A percentile compares a stretch with the other conserved stretches of the same genome.
These are phyloP conservation scores for Ocimum tenuiflorum DNA, from an alignment of 257 asterid genomes.

Conservation along the genomic window DNA sequence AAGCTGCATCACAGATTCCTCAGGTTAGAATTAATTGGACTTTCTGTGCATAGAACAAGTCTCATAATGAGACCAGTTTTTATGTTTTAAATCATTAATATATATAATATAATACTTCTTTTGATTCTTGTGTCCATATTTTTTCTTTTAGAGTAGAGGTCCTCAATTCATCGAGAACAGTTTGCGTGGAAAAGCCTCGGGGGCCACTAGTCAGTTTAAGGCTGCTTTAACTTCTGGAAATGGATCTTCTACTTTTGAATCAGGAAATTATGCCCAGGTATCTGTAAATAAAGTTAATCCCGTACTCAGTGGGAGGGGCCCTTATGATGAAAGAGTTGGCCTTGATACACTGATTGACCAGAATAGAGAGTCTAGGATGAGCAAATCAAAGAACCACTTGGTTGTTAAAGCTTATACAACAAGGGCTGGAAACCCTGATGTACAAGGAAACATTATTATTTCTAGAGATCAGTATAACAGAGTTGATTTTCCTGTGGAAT, in stretches of 20 bases:
- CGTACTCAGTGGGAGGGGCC: constrained; percentile 28
- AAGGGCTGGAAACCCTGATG: constrained; percentile 66
- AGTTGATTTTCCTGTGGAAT: constrained; percentile 51
- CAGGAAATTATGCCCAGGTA: constrained; percentile 27
- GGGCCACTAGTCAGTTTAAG: constrained; percentile 36
- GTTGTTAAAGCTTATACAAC: constrained; percentile 62
- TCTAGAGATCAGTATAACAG: constrained; percentile 52
- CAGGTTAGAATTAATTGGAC: constrained; percentile 32
- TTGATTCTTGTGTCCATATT: background rate
- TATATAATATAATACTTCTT: constrained; percentile 1
- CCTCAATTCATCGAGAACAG: constrained; percentile 41
- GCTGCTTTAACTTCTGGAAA: constrained; percentile 36
- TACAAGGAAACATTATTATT: constrained; percentile 61
- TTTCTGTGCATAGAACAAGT: background rate
- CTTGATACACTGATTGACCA: constrained; percentile 39
- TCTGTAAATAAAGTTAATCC: constrained; percentile 44
- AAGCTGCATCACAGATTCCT: constrained; percentile 32
- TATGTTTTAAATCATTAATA: background rate
- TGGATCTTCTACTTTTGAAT: constrained; percentile 41
- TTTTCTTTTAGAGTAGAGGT: constrained; percentile 40
- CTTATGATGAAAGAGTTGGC: constrained; percentile 27
- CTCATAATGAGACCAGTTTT: background rate
- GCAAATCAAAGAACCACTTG: constrained; percentile 44
- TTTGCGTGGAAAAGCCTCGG: constrained; percentile 41
- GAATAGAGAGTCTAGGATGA: constrained; percentile 35